Base-by-base conservation (phyloP, 2,329 filamentous ascomycete genomes). In the Penicillium sp. region DNA sequence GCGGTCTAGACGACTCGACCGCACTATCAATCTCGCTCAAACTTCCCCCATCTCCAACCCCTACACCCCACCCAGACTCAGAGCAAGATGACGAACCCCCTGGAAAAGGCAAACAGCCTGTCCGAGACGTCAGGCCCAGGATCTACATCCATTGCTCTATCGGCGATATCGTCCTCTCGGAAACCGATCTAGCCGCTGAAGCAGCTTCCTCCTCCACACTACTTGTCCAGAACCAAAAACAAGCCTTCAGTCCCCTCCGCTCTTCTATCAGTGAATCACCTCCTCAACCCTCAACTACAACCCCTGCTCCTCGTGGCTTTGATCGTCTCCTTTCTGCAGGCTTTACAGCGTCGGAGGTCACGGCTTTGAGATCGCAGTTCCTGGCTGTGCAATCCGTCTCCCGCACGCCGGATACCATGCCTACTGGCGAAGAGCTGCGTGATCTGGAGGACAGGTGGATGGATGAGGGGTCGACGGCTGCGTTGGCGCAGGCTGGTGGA, bases 81-180 rank as follows among this genome's bases (percentile, higher is more conserved):
- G 40, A 46, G 36, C 22, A 46, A 36, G 44, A 52, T 6, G 46
- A 58, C 38, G 58, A 49, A 20, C 28, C 43, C n/a, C 49, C 55
- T 6, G 28, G 47, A 6, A 65, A 88, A 60, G 87, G 86, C 38
- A 94, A 93, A 58, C 71, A 72, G 49, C 78, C 78, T 0, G 66
- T 84, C 4, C 77, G 76, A 26, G 72, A 74, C 6, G 67, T 68
- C 7, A 51, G 56, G 20, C 74, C 75, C 29, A 78, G 85, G 36
- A 80, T 95, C 60, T 96, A 95, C 67, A 85, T 97, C 51, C 94
- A 95, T 73, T 97, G 91, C 76, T 91, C 88, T 54, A 87, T 97
- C 48, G 89, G 89, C 44, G 79, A 83, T 45, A 83, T 87, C 66
- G 74, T 79, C 22, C 77, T 97, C 10, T 79, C 85, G 0, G 64